Base-by-base conservation (phyloP, 306 rosid species). In the Lotus japonicus region DNA sequence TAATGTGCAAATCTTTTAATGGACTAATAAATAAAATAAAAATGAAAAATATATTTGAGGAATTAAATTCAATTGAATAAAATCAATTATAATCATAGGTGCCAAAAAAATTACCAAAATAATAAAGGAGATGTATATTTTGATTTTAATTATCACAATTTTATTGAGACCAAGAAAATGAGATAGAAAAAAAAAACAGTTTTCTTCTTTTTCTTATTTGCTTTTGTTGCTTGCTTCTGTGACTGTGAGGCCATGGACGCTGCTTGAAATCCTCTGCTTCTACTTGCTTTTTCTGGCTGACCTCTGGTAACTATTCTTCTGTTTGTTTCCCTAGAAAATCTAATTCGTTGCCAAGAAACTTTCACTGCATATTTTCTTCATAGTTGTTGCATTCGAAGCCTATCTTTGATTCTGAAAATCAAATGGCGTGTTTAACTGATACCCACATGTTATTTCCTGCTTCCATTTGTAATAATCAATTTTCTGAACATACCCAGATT, bases 161-260 rank as follows among this genome's bases (percentile, higher is more conserved):
- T 46, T 13, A 46, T 46, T 46, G 18, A 46, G 52, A 46, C 18
- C 52, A 53, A 8, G 6, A 42, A 53, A 53, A 53, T 5, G 3
- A 4, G 58, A 19, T 19, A 11, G 57, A 51, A 51, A 21, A 21
- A 21, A 21, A 1, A 21, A 21, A 21, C 26, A 1, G 26, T 21
- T 21, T 21, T 21, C 26, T 21, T 21, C 18, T 8, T 18, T 1
- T 26, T 31, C 11, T 9, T 35, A 18, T 21, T 54, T 23, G 49
- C 51, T 12, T 28, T 26, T 15, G 9, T n/a, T n/a, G n/a, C n/a
- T n/a, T n/a, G n/a, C 26, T 50, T 65, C 4, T 28, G 35, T 0
- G 50, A 64, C 11, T 55, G 51, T 49, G 72, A 73, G 78, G 75
- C 71, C 56, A 53, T 52, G 8, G 9, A 5, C 60, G 54, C 63